These are phyloP conservation scores for Flagelloscypha sp. DNA, from an alignment of 768 basidiomycete species.

Conservation along the genomic window DNA sequence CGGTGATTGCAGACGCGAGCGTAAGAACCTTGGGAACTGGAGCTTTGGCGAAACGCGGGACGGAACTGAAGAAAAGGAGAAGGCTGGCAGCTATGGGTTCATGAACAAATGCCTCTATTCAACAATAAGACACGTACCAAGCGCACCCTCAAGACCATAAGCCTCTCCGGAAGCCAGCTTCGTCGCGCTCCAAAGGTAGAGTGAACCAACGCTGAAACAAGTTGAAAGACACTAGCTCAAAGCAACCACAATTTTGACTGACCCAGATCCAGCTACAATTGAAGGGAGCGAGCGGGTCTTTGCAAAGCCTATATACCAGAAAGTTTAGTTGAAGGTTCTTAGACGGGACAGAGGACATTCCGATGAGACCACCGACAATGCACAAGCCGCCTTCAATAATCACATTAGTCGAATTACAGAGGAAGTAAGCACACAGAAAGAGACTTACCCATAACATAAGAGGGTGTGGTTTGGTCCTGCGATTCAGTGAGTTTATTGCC, in stretches of 20 bases:
- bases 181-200: constrained; percentile 76
- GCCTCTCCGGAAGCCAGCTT: constrained; percentile 62
- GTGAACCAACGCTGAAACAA: constrained; percentile 54
- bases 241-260: constrained; percentile 14
- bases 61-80: constrained; percentile 62
- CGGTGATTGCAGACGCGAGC: constrained; percentile 50
- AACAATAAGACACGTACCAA: constrained; percentile 41
- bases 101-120: not conserved
- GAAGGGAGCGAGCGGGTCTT: constrained; percentile 75
- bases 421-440: too few species aligned
- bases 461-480: too few species aligned
- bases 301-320: too few species aligned
- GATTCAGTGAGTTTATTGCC: too few species aligned
- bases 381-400: too few species aligned
- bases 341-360: too few species aligned
- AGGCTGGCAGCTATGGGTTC: constrained; percentile 60
- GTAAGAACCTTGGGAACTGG: constrained; percentile 63
- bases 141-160: constrained; percentile 71
- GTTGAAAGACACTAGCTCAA: not conserved
- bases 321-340: too few species aligned
- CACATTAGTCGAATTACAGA: too few species aligned
- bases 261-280: constrained; percentile 76
- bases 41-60: constrained; percentile 65
- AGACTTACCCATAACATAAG: too few species aligned
- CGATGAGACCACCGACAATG: too few species aligned